A percentile compares a stretch with the other conserved stretches of the same genome.
Conservation (phyloP, 2,329 filamentous ascomycete genomes). For the Escovopsis weberi region DNA sequence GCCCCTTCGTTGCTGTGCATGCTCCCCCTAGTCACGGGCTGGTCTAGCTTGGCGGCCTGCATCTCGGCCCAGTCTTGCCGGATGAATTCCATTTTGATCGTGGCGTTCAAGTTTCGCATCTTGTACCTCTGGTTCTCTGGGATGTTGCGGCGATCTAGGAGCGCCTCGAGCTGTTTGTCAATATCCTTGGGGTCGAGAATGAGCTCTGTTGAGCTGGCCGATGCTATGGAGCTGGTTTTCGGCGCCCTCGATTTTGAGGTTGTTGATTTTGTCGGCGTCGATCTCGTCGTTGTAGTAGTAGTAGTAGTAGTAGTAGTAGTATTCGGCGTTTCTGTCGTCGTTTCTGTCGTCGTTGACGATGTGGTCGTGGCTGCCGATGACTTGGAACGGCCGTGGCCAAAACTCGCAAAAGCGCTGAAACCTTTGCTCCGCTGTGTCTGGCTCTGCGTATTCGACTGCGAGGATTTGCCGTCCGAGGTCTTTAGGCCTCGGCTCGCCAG, state of each 20-base stretch:
- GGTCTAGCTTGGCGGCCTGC: slow-evolving; percentile 32
- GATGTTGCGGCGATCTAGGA: slow-evolving; percentile 78
- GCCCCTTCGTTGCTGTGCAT: slow-evolving; percentile 23
- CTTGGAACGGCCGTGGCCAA: slow-evolving; percentile 24
- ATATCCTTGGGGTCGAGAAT: slow-evolving; percentile 40
- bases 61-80: slow-evolving; percentile 70
- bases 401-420: slow-evolving; percentile 23
- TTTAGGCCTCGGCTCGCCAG: slow-evolving; percentile 19
- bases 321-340: background rate
- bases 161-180: slow-evolving; percentile 42
- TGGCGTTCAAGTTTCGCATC: slow-evolving; percentile 77
- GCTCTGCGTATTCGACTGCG: background rate
- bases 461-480: slow-evolving; percentile 8
- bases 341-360: slow-evolving; percentile 3
- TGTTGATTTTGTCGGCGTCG: too few relatives aligned
- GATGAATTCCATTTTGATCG: slow-evolving; percentile 93
- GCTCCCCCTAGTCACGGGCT: slow-evolving; percentile 30
- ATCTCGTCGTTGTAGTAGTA: too few relatives aligned
- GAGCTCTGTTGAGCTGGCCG: slow-evolving; percentile 27
- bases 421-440: slow-evolving; percentile 23
- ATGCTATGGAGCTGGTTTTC: slow-evolving; percentile 9
- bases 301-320: too few relatives aligned
- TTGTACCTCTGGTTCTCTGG: slow-evolving; percentile 87
- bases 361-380: slow-evolving; percentile 19
- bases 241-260: background rate